Base-by-base conservation (phyloP, 2,329 filamentous ascomycete genomes). In the Diaporthe citriasiana region DNA sequence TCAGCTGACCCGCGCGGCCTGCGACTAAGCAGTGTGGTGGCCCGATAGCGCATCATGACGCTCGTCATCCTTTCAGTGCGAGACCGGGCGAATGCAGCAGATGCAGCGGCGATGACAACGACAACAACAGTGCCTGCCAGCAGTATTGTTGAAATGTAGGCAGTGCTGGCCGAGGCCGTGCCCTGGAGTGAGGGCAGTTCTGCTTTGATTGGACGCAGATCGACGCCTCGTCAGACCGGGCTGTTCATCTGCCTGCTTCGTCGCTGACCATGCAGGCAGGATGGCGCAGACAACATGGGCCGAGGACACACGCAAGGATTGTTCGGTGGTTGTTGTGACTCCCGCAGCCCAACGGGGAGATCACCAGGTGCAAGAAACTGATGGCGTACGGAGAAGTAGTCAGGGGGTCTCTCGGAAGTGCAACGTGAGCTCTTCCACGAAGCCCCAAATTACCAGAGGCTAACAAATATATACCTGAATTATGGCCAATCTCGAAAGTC, bases 221-320 rank as follows among this genome's bases (percentile, higher is more conserved):
- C 35, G 30, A 51, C 19, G 40, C 72, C 55, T 55, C 72, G 45
- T 53, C 40, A n/a, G 25, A 45, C 3, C 25, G 25, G 40, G 30
- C 17, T 59, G 53, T 57, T 12, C 51, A 53, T 42, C 33, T 57
- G n/a, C 35, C 72, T 55, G 35, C 50, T 51, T 19, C 42, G 38
- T 38, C 42, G 57, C 72, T 74, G 68, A 74, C 68, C 57, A 53
- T 51, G 59, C 68, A 74, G 60, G 35, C 42, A 51, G 45, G 45
- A 50, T n/a, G 10, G 38, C 38, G 19, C 17, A 8, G 53, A 4
- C 8, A 25, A 25, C 33, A 40, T 25, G 50, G 73, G 57, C 42
- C 50, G 63, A 42, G 35, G n/a, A 51, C 7, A 13, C n/a, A 33
- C 30, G 45, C 22, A 25, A 25, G 15, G 15, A n/a, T 22, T 22